These are phyloP conservation scores for Dictyostelium intermedium DNA, from an alignment of 78 protist genomes.

Conservation along the genomic window DNA sequence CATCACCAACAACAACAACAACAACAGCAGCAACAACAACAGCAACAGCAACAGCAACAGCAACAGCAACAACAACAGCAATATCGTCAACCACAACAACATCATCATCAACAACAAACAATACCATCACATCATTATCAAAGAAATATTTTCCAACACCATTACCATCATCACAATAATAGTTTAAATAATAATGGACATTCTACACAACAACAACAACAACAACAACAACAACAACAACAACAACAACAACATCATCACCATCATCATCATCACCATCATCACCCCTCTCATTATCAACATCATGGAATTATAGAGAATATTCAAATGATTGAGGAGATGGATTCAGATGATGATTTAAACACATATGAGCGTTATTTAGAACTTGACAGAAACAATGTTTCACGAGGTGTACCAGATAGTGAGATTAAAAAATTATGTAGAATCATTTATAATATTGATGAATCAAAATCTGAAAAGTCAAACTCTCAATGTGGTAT, in stretches of 20 bases:
- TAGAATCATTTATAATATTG: background rate
- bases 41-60: background rate
- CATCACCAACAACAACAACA: background rate
- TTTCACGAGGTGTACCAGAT: constrained; percentile 57
- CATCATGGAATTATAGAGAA: background rate
- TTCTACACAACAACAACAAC: background rate
- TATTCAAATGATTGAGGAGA: background rate
- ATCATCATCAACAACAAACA: background rate
- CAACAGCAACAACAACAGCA: constrained; percentile 23
- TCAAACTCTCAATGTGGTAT: background rate
- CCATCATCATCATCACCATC: constrained; percentile 13
- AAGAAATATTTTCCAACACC: background rate
- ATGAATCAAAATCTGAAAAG: background rate
- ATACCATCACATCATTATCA: background rate
- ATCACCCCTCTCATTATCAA: constrained; percentile 7
- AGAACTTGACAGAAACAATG: constrained; percentile 38
- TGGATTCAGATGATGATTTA: background rate
- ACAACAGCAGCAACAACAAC: background rate
- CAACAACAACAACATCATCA: constrained; percentile 4
- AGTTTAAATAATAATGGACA: constrained; percentile 7
- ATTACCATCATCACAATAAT: constrained; percentile 14
- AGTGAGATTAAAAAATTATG: constrained; percentile 22
- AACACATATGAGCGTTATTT: constrained; percentile 22
- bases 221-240: background rate
- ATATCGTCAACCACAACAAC: constrained; percentile 10